Base-by-base conservation (phyloP, 192 early-diverging fungal species). In the Entomortierella lignicola region DNA sequence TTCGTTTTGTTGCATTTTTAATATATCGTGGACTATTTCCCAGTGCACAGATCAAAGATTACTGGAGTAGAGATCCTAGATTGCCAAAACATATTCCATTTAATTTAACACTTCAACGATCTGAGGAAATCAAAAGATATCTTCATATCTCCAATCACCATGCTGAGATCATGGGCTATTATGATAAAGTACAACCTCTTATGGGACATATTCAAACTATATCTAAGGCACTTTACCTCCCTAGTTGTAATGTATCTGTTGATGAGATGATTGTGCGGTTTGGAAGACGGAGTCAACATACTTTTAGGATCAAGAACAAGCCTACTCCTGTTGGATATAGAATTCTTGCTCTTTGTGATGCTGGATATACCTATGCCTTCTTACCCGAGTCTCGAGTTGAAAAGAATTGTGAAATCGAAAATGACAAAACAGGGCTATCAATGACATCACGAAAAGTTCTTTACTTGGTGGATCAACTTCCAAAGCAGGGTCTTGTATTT, bases 311-410 rank as follows among this genome's bases (percentile, higher is more conserved):
- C 44, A 83, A 72, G 42, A 63, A 55, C 48, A 83, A 83, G 64
- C 68, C 73, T 2, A 77, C 59, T 31, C 52, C 60, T 7, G 42
- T 67, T 18, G 74, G 70, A 4, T 83, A 66, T 37, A 83, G 72
- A 51, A 69, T 83, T 32, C 66, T 65, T 17, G 63, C 65, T 4
- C 52, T 73, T 15, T 80, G 66, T 63, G 74, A 80, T 26, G 1
- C 69, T n/a, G 69, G 62, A 7, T 83, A 83, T 32, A 83, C 73
- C 1, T 83, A 60, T 23, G 63, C 64, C 17, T 83, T 77, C 37
- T 41, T 72, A 18, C 71, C 64, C 59, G 32, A 29, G 37, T 72
- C 63, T 37, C 54, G 63, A 2, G 42, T 64, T 20, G 44, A 15
- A 12, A 47, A 47, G 15, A 47, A 47, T 20, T 11, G 2, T 47